These are phyloP conservation scores for Ceratobasidium sp. DNA, from an alignment of 1,284 basidiomycete genomes.

Conservation along the genomic window DNA sequence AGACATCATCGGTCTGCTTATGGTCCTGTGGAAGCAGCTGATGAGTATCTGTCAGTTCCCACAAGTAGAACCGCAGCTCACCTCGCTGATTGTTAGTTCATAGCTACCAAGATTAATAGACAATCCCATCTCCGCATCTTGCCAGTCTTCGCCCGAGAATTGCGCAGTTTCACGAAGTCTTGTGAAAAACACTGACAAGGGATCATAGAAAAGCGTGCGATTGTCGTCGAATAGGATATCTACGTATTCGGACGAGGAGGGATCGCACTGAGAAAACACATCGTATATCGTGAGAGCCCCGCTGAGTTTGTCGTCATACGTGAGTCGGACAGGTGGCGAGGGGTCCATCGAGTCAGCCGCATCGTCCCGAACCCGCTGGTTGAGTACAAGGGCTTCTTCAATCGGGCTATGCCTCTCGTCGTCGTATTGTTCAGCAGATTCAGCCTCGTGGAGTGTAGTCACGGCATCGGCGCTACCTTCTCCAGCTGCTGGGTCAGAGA, in stretches of 20 bases:
- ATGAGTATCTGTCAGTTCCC: background rate
- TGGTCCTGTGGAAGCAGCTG: slow-evolving; percentile 15
- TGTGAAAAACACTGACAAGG: slow-evolving; percentile 22
- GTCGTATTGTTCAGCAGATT: slow-evolving; percentile 5
- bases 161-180: slow-evolving; percentile 28
- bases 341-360: slow-evolving; percentile 41
- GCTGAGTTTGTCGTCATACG: slow-evolving; percentile 1
- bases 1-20: slow-evolving; percentile 27
- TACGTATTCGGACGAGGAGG: background rate
- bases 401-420: slow-evolving; percentile 13
- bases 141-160: slow-evolving; percentile 24
- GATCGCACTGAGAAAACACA: slow-evolving; percentile 17
- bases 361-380: slow-evolving; percentile 37
- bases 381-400: slow-evolving; percentile 34
- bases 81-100: slow-evolving; percentile 31
- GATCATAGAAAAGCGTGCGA: slow-evolving; percentile 37
- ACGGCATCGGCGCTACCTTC: background rate
- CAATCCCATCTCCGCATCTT: slow-evolving; percentile 33
- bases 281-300: slow-evolving; percentile 3
- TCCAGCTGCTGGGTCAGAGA: background rate
- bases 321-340: slow-evolving; percentile 35
- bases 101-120: background rate
- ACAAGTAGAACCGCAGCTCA: background rate
- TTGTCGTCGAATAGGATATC: slow-evolving; percentile 29
- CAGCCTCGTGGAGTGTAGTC: background rate